Base-by-base conservation (phyloP, 306 rosid species). In the Geum urbanum region DNA sequence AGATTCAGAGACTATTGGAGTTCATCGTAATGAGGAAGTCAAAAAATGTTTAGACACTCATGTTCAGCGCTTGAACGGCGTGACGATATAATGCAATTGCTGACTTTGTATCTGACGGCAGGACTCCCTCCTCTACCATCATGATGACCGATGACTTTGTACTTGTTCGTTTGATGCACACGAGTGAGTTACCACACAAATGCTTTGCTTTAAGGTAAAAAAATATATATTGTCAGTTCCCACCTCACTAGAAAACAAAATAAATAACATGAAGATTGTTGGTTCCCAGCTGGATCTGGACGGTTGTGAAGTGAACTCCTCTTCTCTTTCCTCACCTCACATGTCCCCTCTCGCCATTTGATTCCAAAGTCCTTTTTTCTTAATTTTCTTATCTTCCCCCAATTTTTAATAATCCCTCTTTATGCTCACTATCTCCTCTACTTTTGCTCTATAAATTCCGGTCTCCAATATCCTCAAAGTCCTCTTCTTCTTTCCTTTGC, bases 231-330 rank as follows among this genome's bases (percentile, higher is more conserved):
- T n/a, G n/a, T n/a, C n/a, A n/a, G 51, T 47, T 47, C 50, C 59
- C 4, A 5, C 50, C 67, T 62, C 67, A 41, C 67, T 18, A 10
- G 5, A 67, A 9, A 55, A 67, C 47, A 24, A 9, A 55, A 67
- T 32, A 24, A 40, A 70, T 35, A 74, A 47, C 60, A 67, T 52
- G 10, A 24, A 72, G 54, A 70, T 74, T 71, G 85, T 85, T 83
- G 86, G 81, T 60, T 83, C 81, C 83, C 92, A 89, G 90, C 96
- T 86, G 87, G 84, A 72, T 55, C 47, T 72, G 88, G 82, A 79
- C 86, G 50, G 82, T 58, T 68, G 60, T 68, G 71, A 67, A 71
- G 77, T 37, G 55, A 55, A 15, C 62, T n/a, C 6, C 15, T 67
- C 72, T 73, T 61, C 79, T 69, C 77, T 68, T 15, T 63, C 57